phyloP scores from a whole-genome alignment of 73 alveolate genomes.

The Effrenium voratum region DNA sequence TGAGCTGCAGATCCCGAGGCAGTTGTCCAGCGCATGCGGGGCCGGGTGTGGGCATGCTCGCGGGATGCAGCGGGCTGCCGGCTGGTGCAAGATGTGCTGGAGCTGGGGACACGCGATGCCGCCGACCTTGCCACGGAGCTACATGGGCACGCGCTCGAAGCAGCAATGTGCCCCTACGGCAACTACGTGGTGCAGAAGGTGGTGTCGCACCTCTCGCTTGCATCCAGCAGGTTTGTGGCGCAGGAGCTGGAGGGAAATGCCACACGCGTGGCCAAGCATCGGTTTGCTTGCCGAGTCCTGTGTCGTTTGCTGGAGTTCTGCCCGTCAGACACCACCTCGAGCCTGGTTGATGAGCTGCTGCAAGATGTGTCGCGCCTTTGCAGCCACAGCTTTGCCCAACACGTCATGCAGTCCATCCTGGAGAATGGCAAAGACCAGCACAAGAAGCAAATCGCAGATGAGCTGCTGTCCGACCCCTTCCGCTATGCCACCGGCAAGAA shows the following conservation, averaged over 20 bases:
- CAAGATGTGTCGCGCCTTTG: background rate
- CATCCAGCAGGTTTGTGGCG: constrained; percentile 32
- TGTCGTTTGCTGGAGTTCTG: constrained; percentile 84
- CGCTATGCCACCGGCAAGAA: constrained; percentile 58
- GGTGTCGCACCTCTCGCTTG: constrained; percentile 60
- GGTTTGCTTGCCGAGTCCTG: constrained; percentile 66
- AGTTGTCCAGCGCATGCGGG: background rate
- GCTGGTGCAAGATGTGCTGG: constrained; percentile 59
- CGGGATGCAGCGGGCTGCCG: constrained; percentile 76
- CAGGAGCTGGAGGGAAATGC: constrained; percentile 67
- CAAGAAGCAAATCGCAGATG: constrained; percentile 31
- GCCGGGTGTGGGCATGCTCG: constrained; percentile 68
- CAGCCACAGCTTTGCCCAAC: constrained; percentile 88
- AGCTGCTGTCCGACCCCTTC: constrained; percentile 29
- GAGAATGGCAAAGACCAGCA: constrained; percentile 89
- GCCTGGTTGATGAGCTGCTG: constrained; percentile 65
- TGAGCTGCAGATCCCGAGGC: constrained; percentile 4
- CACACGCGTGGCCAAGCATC: constrained; percentile 66
- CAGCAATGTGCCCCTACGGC: constrained; percentile 57
- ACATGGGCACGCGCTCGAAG: constrained; percentile 70
- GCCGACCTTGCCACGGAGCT: constrained; percentile 49
- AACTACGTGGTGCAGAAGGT: constrained; percentile 89
- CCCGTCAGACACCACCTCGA: constrained; percentile 39
- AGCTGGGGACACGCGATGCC: constrained; percentile 41
- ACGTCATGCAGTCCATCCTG: constrained; percentile 59